These are phyloP conservation scores for Syncephalis plumigaleata DNA, from an alignment of 371 early-diverging fungal species.

Conservation along the genomic window DNA sequence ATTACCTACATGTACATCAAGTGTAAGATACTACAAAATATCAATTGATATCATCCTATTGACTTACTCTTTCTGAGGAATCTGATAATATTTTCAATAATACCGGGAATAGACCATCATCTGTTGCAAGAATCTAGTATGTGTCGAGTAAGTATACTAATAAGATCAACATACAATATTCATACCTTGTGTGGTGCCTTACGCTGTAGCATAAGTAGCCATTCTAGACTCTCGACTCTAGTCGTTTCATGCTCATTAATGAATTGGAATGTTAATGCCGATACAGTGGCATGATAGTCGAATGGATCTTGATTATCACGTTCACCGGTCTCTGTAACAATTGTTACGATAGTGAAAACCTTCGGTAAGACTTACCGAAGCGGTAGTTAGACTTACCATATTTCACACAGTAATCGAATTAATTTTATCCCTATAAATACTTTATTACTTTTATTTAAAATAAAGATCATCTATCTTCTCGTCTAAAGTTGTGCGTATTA, in stretches of 20 bases:
- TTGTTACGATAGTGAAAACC: no score
- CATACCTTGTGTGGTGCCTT: constrained; percentile 57
- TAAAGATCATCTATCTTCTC: not conserved
- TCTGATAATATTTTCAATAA: constrained; percentile 75
- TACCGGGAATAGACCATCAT: constrained; percentile 63
- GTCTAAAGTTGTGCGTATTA: no score
- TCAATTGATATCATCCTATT: not conserved
- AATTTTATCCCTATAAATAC: no score
- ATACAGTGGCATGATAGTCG: constrained; percentile 60
- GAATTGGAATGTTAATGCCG: constrained; percentile 53
- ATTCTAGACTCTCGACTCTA: constrained; percentile 68
- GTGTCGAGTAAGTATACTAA: not conserved
- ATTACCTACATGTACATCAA: constrained; percentile 31
- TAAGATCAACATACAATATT: not conserved
- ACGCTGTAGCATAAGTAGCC: constrained; percentile 81
- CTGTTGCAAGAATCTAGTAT: constrained; percentile 38
- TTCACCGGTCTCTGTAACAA: not conserved
- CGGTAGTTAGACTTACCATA: no score
- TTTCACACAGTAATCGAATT: no score
- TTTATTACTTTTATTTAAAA: no score
- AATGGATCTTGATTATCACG: constrained; percentile 25
- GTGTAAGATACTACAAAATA: no score
- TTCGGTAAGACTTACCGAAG: no score
- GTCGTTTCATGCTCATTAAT: constrained; percentile 75
- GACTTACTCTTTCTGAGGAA: constrained; percentile 58